Conservation (phyloP, 73 alveolate species). For the Paramecium caudatum region DNA sequence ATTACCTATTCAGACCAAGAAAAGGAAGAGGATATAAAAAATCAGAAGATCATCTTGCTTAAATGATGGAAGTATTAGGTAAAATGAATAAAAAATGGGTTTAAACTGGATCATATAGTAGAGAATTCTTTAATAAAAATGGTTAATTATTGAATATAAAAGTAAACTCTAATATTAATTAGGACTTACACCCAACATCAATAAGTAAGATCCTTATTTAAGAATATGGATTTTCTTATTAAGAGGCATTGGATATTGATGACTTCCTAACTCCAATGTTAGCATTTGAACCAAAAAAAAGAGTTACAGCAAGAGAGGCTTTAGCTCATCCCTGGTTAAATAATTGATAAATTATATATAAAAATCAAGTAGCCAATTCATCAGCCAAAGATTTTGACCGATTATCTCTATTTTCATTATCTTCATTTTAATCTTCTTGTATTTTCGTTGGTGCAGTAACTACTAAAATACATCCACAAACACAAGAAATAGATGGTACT, state of each 20-base stretch:
- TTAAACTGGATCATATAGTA: slow-evolving; percentile 73
- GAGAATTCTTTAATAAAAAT: slow-evolving; percentile 67
- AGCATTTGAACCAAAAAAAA: slow-evolving; percentile 87
- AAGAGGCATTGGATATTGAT: slow-evolving; percentile 93
- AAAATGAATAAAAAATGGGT: slow-evolving; percentile 83
- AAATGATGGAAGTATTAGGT: slow-evolving; percentile 86
- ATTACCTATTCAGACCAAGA: slow-evolving; percentile 83
- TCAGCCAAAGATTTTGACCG: slow-evolving; percentile 28
- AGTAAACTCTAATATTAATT: background rate
- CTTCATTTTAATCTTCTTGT: background rate
- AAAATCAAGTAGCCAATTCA: slow-evolving; percentile 54
- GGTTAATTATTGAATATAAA: slow-evolving; percentile 69
- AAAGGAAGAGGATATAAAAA: slow-evolving; percentile 75
- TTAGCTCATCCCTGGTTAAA: slow-evolving; percentile 94
- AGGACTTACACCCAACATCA: slow-evolving; percentile 91
- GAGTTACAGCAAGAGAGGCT: slow-evolving; percentile 94
- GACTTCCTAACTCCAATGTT: slow-evolving; percentile 97
- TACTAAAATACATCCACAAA: slow-evolving; percentile 63
- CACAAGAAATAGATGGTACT: slow-evolving; percentile 58
- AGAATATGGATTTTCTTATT: slow-evolving; percentile 92
- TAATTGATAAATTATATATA: background rate
- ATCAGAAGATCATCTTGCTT: slow-evolving; percentile 90
- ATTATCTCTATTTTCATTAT: background rate
- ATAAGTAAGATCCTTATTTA: slow-evolving; percentile 90
- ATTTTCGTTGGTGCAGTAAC: slow-evolving; percentile 42